These are phyloP conservation scores for Xylaria palmicola DNA, from an alignment of 495 filamentous ascomycete genomes.

Conservation along the genomic window DNA sequence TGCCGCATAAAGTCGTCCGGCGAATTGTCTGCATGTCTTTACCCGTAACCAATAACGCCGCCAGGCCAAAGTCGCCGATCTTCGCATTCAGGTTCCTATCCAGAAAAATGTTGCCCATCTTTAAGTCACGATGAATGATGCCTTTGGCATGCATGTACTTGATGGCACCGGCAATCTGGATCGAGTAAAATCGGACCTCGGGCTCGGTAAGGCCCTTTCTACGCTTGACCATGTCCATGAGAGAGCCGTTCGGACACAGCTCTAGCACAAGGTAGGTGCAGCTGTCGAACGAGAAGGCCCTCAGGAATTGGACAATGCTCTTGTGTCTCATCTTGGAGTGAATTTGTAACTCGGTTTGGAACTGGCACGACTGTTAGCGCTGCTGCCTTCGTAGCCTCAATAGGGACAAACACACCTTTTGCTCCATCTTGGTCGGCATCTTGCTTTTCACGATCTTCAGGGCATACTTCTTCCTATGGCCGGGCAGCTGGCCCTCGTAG, in stretches of 20 bases:
- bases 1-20: constrained; percentile 91
- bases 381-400: neutral
- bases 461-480: constrained; percentile 60
- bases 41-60: constrained; percentile 84
- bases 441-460: constrained; percentile 89
- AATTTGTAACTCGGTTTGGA: constrained; percentile 95
- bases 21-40: constrained; percentile 73
- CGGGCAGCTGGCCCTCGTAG: constrained; percentile 66
- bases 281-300: constrained; percentile 84
- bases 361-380: constrained; percentile 57
- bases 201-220: constrained; percentile 83
- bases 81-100: constrained; percentile 97
- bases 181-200: constrained; percentile 85
- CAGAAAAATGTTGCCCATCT: constrained; percentile 97
- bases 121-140: constrained; percentile 94
- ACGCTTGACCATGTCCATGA: constrained; percentile 96
- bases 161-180: constrained; percentile 92
- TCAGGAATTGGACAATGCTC: constrained; percentile 91
- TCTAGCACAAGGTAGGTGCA: constrained; percentile 95
- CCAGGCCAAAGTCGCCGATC: constrained; percentile 94
- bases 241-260: constrained; percentile 91
- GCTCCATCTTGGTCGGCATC: constrained; percentile 78
- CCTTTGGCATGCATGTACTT: constrained; percentile 95
- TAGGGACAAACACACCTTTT: constrained; percentile 64
- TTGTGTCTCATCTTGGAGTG: constrained; percentile 95